Evolutionary conservation across 805 yeast genomes (phyloP).

Genomic region (Crinitomyces ghanaensis): DNA sequence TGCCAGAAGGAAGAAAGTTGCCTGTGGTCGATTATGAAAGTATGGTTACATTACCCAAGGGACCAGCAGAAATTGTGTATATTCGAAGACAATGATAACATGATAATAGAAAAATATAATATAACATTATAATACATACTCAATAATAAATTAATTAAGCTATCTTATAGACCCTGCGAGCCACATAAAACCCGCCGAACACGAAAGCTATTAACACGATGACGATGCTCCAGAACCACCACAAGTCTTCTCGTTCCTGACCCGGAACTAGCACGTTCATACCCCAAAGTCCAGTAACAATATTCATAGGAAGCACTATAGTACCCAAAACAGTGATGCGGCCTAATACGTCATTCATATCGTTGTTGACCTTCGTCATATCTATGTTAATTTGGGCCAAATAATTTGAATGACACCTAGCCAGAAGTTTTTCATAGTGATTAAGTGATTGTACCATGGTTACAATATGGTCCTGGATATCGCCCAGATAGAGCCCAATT

Average conservation of each 20-base stretch:
- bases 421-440: conserved; percentile 87
- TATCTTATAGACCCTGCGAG: conserved; percentile 9
- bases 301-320: conserved; percentile 87
- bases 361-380: conserved; percentile 94
- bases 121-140: neutral
- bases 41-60: conserved; percentile 85
- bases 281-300: conserved; percentile 96
- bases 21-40: conserved; percentile 62
- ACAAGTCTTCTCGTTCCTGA: conserved; percentile 49
- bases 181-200: conserved; percentile 15
- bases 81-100: conserved; percentile 8
- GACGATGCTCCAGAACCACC: conserved; percentile 47
- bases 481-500: conserved; percentile 90
- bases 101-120: neutral
- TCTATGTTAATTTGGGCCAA: conserved; percentile 94
- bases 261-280: conserved; percentile 98
- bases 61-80: conserved; percentile 37
- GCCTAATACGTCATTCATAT: conserved; percentile 91
- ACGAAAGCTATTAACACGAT: conserved; percentile 23
- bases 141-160: neutral
- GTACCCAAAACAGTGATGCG: conserved; percentile 91
- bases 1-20: conserved; percentile 37
- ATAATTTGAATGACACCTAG: conserved; percentile 92
- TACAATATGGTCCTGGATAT: conserved; percentile 93
- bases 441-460: conserved; percentile 94